phyloP scores from a whole-genome alignment of 164 flowering plant species.

The Umbellularia californica region DNA sequence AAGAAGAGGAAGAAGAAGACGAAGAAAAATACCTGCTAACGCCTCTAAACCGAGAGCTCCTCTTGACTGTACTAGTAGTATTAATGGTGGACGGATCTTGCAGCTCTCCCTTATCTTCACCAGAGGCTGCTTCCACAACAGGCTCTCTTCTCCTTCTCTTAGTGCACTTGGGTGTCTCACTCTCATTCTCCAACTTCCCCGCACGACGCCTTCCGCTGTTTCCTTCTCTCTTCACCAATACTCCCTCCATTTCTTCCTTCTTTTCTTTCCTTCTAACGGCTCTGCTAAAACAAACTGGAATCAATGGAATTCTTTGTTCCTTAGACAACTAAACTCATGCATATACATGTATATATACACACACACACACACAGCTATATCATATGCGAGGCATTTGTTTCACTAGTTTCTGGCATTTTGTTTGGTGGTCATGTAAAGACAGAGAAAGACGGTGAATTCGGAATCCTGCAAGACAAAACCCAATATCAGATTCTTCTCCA shows the following conservation, averaged over 20 bases:
- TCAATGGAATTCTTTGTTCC: neutral
- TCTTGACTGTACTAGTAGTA: slow-evolving; percentile 38
- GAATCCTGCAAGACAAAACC: slow-evolving; percentile 6
- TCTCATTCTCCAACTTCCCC: slow-evolving; percentile 17
- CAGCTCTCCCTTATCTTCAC: slow-evolving; percentile 1
- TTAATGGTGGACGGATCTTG: slow-evolving; percentile 20
- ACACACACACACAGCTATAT: neutral
- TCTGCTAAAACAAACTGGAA: neutral
- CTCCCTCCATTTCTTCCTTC: slow-evolving; percentile 22
- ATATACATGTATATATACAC: too few relatives aligned
- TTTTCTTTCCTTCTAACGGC: neutral
- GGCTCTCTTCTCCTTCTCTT: slow-evolving; percentile 42
- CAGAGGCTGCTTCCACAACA: neutral
- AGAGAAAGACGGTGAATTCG: slow-evolving; percentile 18
- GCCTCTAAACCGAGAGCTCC: slow-evolving; percentile 59
- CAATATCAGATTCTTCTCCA: neutral
- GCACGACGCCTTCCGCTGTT: slow-evolving; percentile 14
- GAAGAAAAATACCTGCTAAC: slow-evolving; percentile 46
- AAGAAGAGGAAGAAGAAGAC: neutral
- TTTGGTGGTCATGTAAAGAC: slow-evolving; percentile 1
- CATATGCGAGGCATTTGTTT: neutral
- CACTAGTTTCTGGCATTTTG: neutral
- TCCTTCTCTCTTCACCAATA: slow-evolving; percentile 25
- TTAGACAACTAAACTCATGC: neutral
- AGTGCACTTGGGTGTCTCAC: slow-evolving; percentile 18